Base-by-base conservation (phyloP, 129 eudicot genomes). In the Artemisia argyi region DNA sequence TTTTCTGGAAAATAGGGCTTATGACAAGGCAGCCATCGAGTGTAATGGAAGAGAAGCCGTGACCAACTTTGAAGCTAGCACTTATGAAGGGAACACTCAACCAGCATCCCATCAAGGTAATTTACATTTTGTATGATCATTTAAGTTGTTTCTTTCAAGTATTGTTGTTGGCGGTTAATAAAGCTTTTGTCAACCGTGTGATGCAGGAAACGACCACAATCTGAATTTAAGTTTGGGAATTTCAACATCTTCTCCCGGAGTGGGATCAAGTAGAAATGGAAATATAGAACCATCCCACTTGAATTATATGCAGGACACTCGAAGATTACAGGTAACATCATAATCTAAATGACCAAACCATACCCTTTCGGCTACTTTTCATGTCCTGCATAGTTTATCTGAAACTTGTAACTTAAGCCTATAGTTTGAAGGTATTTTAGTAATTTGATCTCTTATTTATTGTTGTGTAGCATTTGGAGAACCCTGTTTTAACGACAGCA, bases 21-120 rank as follows among this genome's bases (percentile, higher is more conserved):
- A 89, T 22, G 96, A 89, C 71, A 84, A 84, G 64, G 89, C 96
- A 0, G 96, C 96, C 26, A 79, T 89, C 67, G 74, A 86, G 80
- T 86, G 83, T 77, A 89, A 86, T 51, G 92, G 89, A 75, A 84
- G 82, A 76, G 92, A 89, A 44, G 96, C 89, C 10, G 86, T 86
- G 57, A 89, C 92, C 61, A 89, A 89, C 83, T 89, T 89, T 14
- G 87, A 84, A 63, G 83, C 92, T 18, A 78, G 89, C 75, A 52
- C 73, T 19, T 89, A 86, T 58, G 85, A 75, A 70, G 80, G 61
- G 28, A 75, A 76, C 68, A 78, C 50, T 5, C 57, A 26, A 49
- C 68, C 81, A 52, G 51, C 68, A 70, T 8, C 71, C 10, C 68
- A 26, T 22, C 70, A 66, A 70, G 84, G 89, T 88, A 78, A 32